Evolutionary conservation across 1,139 yeast species (phyloP).

Genomic region (Debaryomyces coudertii): DNA sequence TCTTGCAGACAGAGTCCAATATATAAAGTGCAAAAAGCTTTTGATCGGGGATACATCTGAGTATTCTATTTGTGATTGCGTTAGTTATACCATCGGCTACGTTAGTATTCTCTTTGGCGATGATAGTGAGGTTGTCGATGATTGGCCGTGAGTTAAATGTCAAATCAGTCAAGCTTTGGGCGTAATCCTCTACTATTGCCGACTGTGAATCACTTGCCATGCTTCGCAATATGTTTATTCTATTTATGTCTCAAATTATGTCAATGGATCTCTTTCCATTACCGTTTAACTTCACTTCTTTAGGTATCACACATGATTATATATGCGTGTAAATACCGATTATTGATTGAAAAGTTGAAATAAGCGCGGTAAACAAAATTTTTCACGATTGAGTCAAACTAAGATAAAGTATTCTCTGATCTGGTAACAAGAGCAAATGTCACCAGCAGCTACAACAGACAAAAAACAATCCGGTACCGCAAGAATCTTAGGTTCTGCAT

Average conservation of each 20-base stretch:
- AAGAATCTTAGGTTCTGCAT: constrained; percentile 92
- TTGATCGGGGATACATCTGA: constrained; percentile 66
- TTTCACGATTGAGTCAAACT: constrained; percentile 6
- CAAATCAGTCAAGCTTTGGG: constrained; percentile 68
- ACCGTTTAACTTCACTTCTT: not conserved
- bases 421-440: constrained; percentile 35
- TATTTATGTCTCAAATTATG: not conserved
- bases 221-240: not conserved
- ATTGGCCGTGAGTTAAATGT: constrained; percentile 91
- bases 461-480: constrained; percentile 89
- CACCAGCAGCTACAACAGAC: constrained; percentile 58
- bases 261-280: not conserved
- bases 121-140: constrained; percentile 79
- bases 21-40: constrained; percentile 83
- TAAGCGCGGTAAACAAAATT: constrained; percentile 17
- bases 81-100: constrained; percentile 78
- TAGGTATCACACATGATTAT: not conserved
- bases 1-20: constrained; percentile 91
- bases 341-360: not conserved
- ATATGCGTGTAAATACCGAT: not conserved
- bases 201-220: constrained; percentile 12
- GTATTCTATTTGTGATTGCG: constrained; percentile 66
- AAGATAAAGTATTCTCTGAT: constrained; percentile 1
- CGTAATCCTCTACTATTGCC: constrained; percentile 54
- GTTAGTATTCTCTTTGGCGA: constrained; percentile 81